These are phyloP conservation scores for Chondrus crispus DNA, from an alignment of 23 red algal species.

Conservation along the genomic window DNA sequence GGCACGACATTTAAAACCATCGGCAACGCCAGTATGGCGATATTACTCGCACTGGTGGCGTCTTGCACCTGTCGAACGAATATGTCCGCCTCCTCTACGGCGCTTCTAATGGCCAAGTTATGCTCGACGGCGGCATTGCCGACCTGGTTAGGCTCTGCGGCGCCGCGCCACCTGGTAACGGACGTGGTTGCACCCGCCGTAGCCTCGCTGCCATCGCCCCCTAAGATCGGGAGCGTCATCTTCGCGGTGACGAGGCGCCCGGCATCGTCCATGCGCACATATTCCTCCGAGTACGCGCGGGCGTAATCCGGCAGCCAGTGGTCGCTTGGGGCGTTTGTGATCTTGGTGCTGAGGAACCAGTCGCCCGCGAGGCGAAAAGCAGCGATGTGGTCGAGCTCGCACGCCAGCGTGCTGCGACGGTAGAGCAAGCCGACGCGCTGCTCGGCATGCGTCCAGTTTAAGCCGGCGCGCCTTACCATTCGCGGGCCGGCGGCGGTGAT, in stretches of 20 bases:
- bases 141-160: no score
- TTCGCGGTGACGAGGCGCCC: no score
- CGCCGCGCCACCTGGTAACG: no score
- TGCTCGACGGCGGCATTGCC: no score
- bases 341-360: constrained; percentile 14
- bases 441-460: neutral
- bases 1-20: constrained; percentile 28
- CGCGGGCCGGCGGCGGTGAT: neutral
- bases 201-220: no score
- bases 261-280: no score
- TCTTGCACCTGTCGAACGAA: constrained; percentile 10
- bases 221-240: no score
- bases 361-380: neutral
- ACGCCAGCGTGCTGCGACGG: neutral
- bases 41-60: neutral
- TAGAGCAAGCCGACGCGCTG: neutral
- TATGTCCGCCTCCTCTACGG: neutral
- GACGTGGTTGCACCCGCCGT: no score
- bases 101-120: constrained; percentile 5
- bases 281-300: no score
- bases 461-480: neutral
- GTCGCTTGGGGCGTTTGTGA: no score
- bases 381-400: neutral
- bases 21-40: constrained; percentile 28
- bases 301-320: no score